Conservation (phyloP, 1,284 basidiomycete genomes). For the Prillingera fragicola region DNA sequence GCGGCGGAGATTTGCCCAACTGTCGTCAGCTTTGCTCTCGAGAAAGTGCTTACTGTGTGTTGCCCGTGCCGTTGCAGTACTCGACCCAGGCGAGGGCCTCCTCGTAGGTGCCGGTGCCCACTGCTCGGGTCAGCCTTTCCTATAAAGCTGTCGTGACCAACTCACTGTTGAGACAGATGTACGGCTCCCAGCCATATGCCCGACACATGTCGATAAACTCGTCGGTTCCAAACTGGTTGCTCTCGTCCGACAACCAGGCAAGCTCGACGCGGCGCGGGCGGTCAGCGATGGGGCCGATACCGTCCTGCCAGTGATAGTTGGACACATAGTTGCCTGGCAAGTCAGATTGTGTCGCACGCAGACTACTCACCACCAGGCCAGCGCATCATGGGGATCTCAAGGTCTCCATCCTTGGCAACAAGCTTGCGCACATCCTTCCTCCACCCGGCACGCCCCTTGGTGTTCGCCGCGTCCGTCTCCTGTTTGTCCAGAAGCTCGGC, state of each 20-base stretch:
- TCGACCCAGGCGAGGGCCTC: constrained; percentile 62
- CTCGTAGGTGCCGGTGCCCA: constrained; percentile 60
- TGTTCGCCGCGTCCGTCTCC: constrained; percentile 31
- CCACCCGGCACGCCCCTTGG: constrained; percentile 50
- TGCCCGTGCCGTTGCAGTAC: constrained; percentile 55
- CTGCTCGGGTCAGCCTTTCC: constrained; percentile 3
- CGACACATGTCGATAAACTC: constrained; percentile 46
- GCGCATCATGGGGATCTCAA: constrained; percentile 56
- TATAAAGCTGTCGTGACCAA: neutral
- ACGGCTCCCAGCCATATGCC: constrained; percentile 51
- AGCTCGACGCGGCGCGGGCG: constrained; percentile 56
- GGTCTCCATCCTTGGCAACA: constrained; percentile 50
- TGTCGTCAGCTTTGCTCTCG: constrained; percentile 35
- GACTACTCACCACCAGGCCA: constrained; percentile 61
- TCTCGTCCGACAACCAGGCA: constrained; percentile 59
- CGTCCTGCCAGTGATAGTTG: constrained; percentile 63
- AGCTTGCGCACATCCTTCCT: constrained; percentile 57
- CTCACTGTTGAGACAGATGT: constrained; percentile 54
- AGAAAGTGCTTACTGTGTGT: constrained; percentile 18
- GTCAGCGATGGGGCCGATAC: constrained; percentile 54
- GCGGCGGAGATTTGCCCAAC: constrained; percentile 57
- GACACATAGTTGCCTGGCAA: constrained; percentile 50
- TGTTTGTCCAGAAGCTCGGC: constrained; percentile 30
- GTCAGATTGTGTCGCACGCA: too few relatives aligned
- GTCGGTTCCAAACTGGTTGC: constrained; percentile 59